These are phyloP conservation scores for Astrephomene gubernaculifera DNA, from an alignment of 139 green algal genomes.

Conservation along the genomic window DNA sequence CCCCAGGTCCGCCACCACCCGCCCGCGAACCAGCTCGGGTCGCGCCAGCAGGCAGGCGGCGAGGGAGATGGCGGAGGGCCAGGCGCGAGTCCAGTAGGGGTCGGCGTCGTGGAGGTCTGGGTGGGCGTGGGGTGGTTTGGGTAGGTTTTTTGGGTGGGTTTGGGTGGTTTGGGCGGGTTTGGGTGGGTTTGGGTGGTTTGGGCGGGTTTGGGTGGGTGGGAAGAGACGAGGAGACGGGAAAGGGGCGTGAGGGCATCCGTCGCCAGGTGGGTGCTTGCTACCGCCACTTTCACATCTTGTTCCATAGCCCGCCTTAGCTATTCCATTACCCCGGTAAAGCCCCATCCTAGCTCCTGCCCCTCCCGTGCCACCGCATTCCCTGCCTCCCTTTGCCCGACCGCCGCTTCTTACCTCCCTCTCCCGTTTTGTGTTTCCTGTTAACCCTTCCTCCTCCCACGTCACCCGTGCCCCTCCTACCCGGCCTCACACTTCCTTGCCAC, in stretches of 20 bases:
- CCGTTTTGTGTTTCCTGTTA: no score
- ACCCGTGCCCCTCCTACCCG: no score
- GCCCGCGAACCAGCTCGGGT: slow-evolving; percentile 66
- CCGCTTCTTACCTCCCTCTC: no score
- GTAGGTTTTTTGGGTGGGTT: background rate
- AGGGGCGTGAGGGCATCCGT: no score
- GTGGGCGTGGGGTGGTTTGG: background rate
- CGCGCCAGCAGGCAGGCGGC: slow-evolving; percentile 63
- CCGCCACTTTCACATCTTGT: no score
- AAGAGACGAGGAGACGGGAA: background rate
- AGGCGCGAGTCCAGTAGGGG: slow-evolving; percentile 82
- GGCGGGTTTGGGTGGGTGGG: background rate
- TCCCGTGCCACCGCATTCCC: background rate
- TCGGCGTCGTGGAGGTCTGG: slow-evolving; percentile 64
- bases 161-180: background rate
- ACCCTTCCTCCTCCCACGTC: no score
- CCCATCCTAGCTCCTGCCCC: background rate
- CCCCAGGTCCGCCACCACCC: slow-evolving; percentile 77
- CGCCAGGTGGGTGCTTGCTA: no score
- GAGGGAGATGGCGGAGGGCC: slow-evolving; percentile 85
- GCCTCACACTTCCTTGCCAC: no score
- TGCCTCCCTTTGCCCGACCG: no score
- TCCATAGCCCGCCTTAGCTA: no score
- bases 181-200: background rate
- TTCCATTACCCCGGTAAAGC: no score